Percentiles rank a stretch among this genome's conserved stretches.
Evolutionary conservation across 2,329 filamentous ascomycete genomes (phyloP).

Genomic region (Cadophora malorum): DNA sequence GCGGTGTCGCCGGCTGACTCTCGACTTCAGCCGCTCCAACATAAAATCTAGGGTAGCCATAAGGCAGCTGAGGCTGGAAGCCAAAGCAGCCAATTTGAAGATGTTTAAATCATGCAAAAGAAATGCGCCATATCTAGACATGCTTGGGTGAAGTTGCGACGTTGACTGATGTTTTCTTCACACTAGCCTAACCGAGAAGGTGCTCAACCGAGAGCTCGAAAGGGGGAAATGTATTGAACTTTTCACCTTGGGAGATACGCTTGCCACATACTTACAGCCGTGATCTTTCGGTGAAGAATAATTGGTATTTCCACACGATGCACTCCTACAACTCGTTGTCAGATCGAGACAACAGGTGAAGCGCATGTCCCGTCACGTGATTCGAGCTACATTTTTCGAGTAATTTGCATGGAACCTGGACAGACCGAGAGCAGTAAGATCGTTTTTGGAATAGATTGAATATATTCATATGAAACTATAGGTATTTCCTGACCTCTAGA

Average conservation of each 20-base stretch:
- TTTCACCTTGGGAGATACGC: neutral
- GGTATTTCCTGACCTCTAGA: too few relatives aligned
- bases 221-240: neutral
- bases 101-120: neutral
- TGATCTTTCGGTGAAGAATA: neutral
- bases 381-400: too few relatives aligned
- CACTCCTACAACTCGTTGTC: neutral
- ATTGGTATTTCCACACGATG: neutral
- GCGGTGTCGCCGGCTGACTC: neutral
- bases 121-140: neutral
- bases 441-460: too few relatives aligned
- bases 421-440: too few relatives aligned
- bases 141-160: neutral
- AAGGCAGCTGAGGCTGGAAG: neutral
- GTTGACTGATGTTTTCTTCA: conserved; percentile 1
- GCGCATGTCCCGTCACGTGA: neutral
- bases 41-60: too few relatives aligned
- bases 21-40: neutral
- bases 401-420: too few relatives aligned
- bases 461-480: too few relatives aligned
- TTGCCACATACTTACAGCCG: neutral
- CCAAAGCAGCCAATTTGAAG: neutral
- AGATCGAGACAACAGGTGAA: too few relatives aligned
- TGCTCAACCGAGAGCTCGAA: conserved; percentile 8
- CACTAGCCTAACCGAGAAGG: conserved; percentile 11